Evolutionary conservation across 1,139 yeast species (phyloP).

Genomic region (Geotrichum citri-aurantii): DNA sequence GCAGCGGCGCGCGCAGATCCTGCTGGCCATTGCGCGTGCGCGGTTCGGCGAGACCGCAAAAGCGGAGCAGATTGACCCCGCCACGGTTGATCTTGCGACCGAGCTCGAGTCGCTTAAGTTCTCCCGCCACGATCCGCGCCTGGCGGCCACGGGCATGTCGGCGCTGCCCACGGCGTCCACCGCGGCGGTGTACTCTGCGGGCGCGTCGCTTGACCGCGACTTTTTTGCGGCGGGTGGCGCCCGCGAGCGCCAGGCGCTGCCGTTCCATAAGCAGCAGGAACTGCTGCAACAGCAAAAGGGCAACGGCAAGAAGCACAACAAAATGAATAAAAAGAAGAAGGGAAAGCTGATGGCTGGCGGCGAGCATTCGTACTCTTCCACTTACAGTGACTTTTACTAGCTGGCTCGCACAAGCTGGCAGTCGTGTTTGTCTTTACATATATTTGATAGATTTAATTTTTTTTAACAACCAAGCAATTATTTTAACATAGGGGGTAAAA

Average conservation of each 20-base stretch:
- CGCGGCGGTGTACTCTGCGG: constrained; percentile 48
- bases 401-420: too few species aligned
- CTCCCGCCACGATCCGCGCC: constrained; percentile 61
- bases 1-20: constrained; percentile 64
- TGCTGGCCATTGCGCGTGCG: constrained; percentile 40
- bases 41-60: constrained; percentile 18
- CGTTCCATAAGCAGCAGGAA: constrained; percentile 62
- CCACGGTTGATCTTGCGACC: constrained; percentile 56
- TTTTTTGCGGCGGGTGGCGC: constrained; percentile 67
- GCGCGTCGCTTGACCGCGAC: constrained; percentile 74
- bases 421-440: too few species aligned
- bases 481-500: too few species aligned
- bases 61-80: constrained; percentile 36
- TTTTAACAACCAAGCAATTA: neutral
- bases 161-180: constrained; percentile 36
- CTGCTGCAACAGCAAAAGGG: constrained; percentile 26
- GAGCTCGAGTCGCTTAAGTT: constrained; percentile 72
- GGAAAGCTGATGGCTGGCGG: constrained; percentile 24
- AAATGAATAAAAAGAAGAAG: constrained; percentile 65
- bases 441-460: neutral
- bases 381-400: constrained; percentile 18
- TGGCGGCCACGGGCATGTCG: constrained; percentile 16
- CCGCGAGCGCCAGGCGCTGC: constrained; percentile 57
- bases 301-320: constrained; percentile 64
- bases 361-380: constrained; percentile 4